Evolutionary conservation across 1,284 basidiomycete genomes (phyloP).

Genomic region (Peniophora sp.): DNA sequence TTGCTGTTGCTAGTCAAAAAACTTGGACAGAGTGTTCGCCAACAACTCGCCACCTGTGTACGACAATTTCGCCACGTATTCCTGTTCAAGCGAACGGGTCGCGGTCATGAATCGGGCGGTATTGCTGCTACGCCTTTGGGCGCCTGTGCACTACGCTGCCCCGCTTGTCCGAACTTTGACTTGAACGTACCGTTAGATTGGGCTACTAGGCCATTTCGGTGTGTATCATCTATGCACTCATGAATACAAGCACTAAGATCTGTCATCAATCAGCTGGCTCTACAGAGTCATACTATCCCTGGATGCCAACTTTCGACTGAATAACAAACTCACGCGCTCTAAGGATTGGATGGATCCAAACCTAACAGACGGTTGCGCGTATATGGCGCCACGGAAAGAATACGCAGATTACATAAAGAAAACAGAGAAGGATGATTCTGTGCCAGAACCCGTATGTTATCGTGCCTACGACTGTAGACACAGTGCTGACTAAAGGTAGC

Average conservation of each 20-base stretch:
- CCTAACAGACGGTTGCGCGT: conserved; percentile 15
- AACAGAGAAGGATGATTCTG: conserved; percentile 3
- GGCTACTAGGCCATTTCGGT: not conserved
- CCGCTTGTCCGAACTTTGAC: conserved; percentile 20
- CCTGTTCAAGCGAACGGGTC: conserved; percentile 16
- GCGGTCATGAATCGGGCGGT: conserved; percentile 13
- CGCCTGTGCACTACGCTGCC: conserved; percentile 15
- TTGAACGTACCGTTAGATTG: conserved; percentile 16
- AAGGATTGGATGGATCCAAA: conserved; percentile 10
- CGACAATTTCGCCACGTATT: conserved; percentile 13
- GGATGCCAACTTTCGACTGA: conserved; percentile 20
- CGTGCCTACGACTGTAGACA: not conserved
- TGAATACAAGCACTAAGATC: too few relatives aligned
- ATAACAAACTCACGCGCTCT: conserved; percentile 10
- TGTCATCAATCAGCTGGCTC: conserved; percentile 11
- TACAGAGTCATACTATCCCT: conserved; percentile 17
- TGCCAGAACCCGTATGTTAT: not conserved
- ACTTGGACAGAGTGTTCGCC: not conserved
- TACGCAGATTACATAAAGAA: conserved; percentile 2
- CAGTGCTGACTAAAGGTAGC: not conserved
- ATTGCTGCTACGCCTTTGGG: conserved; percentile 8
- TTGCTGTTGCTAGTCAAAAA: too few relatives aligned
- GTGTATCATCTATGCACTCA: not conserved
- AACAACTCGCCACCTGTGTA: not conserved
- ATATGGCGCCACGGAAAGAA: conserved; percentile 14